A percentile compares a stretch with the other conserved stretches of the same genome.
Conservation (phyloP, 345 rosid species). For the Noccaea caerulescens region DNA sequence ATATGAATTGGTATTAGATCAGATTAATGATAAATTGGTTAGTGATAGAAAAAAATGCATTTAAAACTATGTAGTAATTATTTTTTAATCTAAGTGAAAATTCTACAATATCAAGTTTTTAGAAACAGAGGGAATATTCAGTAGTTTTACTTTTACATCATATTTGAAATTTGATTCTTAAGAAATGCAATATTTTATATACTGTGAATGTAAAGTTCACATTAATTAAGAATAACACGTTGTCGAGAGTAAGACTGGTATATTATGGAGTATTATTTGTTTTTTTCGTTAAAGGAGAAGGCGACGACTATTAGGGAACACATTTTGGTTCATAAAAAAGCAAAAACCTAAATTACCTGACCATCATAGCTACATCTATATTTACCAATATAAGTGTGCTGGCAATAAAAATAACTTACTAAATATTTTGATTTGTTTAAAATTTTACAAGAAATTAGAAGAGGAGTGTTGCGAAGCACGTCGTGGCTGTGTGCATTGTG, state of each 20-base stretch:
- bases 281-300: too few species aligned
- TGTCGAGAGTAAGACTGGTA: not conserved
- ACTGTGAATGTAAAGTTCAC: not conserved
- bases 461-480: constrained; percentile 43
- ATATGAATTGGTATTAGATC: too few species aligned
- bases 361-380: not conserved
- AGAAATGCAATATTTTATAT: too few species aligned
- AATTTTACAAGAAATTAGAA: constrained; percentile 21
- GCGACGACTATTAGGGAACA: not conserved
- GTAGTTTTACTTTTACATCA: too few species aligned
- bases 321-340: constrained; percentile 3
- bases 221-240: not conserved
- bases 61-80: too few species aligned
- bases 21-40: too few species aligned
- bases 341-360: constrained; percentile 6
- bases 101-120: too few species aligned
- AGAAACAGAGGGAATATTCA: too few species aligned
- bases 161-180: too few species aligned
- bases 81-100: too few species aligned
- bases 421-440: not conserved
- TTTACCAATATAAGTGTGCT: not conserved
- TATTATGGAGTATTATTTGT: too few species aligned
- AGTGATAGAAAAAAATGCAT: too few species aligned
- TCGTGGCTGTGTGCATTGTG: constrained; percentile 35
- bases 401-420: not conserved